Base-by-base conservation (phyloP, 345 rosid species). In the Brassica nigra region DNA sequence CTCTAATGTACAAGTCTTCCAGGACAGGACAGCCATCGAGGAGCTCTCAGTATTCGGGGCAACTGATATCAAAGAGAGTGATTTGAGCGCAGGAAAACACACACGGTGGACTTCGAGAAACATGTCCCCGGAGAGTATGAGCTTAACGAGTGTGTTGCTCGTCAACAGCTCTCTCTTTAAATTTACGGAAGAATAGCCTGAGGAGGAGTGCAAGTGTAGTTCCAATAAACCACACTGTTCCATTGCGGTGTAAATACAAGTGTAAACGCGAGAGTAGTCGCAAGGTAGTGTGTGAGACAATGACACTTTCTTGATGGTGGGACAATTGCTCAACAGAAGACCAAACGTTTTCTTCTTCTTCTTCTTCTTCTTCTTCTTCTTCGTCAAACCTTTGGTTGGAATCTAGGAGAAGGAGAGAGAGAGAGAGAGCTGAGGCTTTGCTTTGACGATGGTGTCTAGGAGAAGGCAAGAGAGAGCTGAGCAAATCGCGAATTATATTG, bases 21-120 rank as follows among this genome's bases (percentile, higher is more conserved):
- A 44, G 12, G 52, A 12, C n/a, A 44, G n/a, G 52, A 44, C n/a
- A 44, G 52, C n/a, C 52, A 11, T 44, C 52, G 52, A 44, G 52
- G 52, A 44, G 52, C 5, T 42, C 49, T 10, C 49, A 42, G n/a
- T 42, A 42, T 3, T 42, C n/a, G 49, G n/a, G n/a, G 11, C 14
- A 10, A 42, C 49, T 8, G 39, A 28, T 3, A 68, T 7, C 8
- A 68, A 5, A 47, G n/a, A 69, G 3, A 69, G 73, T 49, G 71
- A 52, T 52, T 69, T 69, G 73, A 69, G 42, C n/a, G 62, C 62
- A 0, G 62, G 62, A 36, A 69, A 9, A 69, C n/a, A 52, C 57
- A 23, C 71, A 42, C 4, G 52, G 4, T 23, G 3, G 18, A 67
- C 18, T 44, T 42, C 11, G 7, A 44, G 34, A 11, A 1, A 0